Base-by-base conservation (phyloP, 2,329 filamentous ascomycete genomes). In the Allantophomopsis lycopodina region DNA sequence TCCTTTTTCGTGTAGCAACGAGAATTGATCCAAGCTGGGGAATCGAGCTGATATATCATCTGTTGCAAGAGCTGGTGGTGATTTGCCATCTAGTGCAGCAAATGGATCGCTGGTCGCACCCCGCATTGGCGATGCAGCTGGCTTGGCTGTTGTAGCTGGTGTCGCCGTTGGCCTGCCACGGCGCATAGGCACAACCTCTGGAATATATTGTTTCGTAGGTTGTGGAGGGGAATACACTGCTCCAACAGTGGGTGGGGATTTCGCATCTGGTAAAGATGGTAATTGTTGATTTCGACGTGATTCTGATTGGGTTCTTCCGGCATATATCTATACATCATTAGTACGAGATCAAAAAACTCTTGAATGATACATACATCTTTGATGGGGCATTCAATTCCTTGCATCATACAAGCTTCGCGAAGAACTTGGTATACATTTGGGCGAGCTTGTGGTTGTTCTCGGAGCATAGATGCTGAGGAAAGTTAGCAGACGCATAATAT, bases 361-460 rank as follows among this genome's bases (percentile, higher is more conserved):
- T 15, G 28, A 35, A 13, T 14, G 37, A n/a, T 39, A 60, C 81
- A 57, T 66, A 93, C 86, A 63, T 98, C 88, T 64, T 84, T 82
- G 50, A 98, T 83, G 1, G 88, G 88, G 8, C 88, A 71, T 47
- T 88, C 79, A 44, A 80, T 80, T 40, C 87, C 84, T 56, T 91
- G 83, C 85, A 98, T 93, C 30, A 73, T 66, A 59, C 88, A 95
- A 21, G 81, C 76, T 62, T 96, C 88, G 45, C 78, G 76, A 23
- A 98, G 66, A 4, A 94, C 86, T 59, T 95, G 83, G 55, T 94
- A 98, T 45, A 98, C 94, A 55, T 89, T 96, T 4, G 91, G 91
- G 46, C 91, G 74, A 38, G 63, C 57, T 43, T 44, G 70, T 38
- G 86, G 85, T 49, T 82, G 78, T 58, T 96, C 91, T 51, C 76